A percentile compares a stretch with the other conserved stretches of the same genome.
Conservation (phyloP, 306 rosid genomes). For the Leucaena leucocephala region DNA sequence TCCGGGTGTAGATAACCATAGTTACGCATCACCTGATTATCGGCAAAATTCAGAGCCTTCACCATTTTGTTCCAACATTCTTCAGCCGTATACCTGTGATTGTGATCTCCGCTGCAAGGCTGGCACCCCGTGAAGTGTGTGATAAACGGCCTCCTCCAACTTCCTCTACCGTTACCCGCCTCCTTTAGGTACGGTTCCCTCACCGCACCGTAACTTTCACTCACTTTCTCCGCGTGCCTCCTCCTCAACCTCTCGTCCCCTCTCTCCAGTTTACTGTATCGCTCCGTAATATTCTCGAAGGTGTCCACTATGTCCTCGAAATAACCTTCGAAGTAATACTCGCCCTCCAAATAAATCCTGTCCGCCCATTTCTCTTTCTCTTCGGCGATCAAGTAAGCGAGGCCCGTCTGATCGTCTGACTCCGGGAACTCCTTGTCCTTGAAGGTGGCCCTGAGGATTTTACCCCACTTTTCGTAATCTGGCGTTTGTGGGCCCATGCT, state of each 20-base stretch:
- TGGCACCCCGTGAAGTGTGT: slow-evolving; percentile 95
- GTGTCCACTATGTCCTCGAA: slow-evolving; percentile 69
- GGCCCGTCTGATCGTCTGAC: slow-evolving; percentile 96
- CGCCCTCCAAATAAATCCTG: slow-evolving; percentile 68
- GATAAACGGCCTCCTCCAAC: slow-evolving; percentile 77
- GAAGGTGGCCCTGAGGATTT: slow-evolving; percentile 56
- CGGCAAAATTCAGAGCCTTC: slow-evolving; percentile 75
- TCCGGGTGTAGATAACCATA: slow-evolving; percentile 62
- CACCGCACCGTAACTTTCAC: slow-evolving; percentile 57
- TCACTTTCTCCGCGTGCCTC: slow-evolving; percentile 78
- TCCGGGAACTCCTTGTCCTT: slow-evolving; percentile 82
- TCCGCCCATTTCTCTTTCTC: slow-evolving; percentile 71
- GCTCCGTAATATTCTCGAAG: slow-evolving; percentile 39
- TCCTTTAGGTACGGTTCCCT: slow-evolving; percentile 57
- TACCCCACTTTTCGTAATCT: slow-evolving; percentile 70
- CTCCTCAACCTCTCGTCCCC: slow-evolving; percentile 50
- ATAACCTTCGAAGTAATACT: slow-evolving; percentile 78
- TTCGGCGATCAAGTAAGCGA: slow-evolving; percentile 67
- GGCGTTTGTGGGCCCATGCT: slow-evolving; percentile 89
- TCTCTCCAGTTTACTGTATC: slow-evolving; percentile 52
- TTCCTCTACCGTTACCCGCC: slow-evolving; percentile 51
- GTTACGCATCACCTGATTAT: slow-evolving; percentile 77
- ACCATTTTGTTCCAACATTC: slow-evolving; percentile 80
- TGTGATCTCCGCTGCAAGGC: slow-evolving; percentile 83
- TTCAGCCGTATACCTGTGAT: slow-evolving; percentile 55